Evolutionary conservation across 306 rosid species (phyloP), one percentile per base, ranked within the genome.

Genomic region (Quercus aquifolioides): DNA sequence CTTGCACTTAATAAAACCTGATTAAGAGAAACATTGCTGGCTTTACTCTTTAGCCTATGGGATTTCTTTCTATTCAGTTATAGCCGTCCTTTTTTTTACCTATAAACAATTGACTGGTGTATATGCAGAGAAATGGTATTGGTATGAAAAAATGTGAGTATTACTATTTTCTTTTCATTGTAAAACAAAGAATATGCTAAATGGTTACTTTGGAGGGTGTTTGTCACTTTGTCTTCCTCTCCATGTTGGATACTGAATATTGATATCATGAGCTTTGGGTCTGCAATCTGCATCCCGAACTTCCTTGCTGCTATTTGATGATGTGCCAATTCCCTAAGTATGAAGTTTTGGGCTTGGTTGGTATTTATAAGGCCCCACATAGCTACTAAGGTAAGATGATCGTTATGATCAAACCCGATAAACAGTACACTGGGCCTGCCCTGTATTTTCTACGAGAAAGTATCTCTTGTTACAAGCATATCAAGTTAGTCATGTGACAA

Each of bases 1-100:
- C 70, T 74, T 52, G 23, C 79, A 51, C 28, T 81, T 33, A 70
- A 33, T 70, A 65, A 69, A 69, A 65, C 75, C 55, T 7, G 58
- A 76, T 68, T 20, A 19, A 73, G 56, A n/a, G 52, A 68, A 57
- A 57, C 7, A 46, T 26, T 38, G 41, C 65, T 17, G 33, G 23
- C 28, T 6, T 21, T 54, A 38, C 35, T 79, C 54, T 5, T 49
- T 57, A 43, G 51, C 60, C 73, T 43, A 14, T 41, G n/a, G 13
- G 68, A 69, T 73, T 51, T 33, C 31, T 46, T 1, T 56, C 3
- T 57, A 5, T 57, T 38, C 20, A 20, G 13, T 71, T 51, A 20
- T 73, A 21, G 28, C 65, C 1, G 46, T 26, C 3, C 23, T 2
- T 28, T 64, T 14, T 15, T 30, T 30, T 33, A 25, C 26, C 30